Conservation (phyloP, 2,329 filamentous ascomycete species). For the Leptographium wingfieldii region DNA sequence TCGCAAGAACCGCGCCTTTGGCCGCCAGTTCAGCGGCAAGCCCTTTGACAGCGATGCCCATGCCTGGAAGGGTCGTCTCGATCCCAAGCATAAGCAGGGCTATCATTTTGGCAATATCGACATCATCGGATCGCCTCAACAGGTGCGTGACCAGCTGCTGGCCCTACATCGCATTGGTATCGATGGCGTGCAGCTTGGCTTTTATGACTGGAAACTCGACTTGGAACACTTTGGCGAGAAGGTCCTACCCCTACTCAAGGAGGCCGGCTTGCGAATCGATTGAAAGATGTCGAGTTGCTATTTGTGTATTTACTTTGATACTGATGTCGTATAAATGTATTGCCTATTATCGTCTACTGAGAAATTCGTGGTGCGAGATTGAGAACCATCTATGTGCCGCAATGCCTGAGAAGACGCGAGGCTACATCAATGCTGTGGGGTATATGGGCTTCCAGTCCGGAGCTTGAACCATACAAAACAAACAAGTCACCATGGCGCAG, state of each 20-base stretch:
- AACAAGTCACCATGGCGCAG: constrained; percentile 1
- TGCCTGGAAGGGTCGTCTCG: constrained; percentile 12
- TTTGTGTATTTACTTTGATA: background rate
- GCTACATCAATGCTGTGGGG: too few species aligned
- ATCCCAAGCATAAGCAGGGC: constrained; percentile 13
- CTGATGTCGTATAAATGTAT: too few species aligned
- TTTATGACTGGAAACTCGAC: background rate
- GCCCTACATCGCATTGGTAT: background rate
- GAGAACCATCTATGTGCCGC: background rate
- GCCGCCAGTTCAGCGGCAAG: background rate
- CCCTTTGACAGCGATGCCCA: constrained; percentile 15
- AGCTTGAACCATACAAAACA: background rate
- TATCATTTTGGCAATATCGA: background rate
- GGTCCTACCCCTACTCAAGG: background rate
- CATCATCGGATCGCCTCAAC: background rate
- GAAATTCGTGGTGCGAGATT: too few species aligned
- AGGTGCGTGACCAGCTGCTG: background rate
- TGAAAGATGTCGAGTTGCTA: background rate
- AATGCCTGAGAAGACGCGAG: background rate
- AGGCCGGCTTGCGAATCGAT: background rate
- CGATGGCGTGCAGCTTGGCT: background rate
- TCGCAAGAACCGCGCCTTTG: background rate
- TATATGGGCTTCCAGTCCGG: background rate
- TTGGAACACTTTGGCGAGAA: background rate
- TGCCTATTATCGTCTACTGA: too few species aligned